These are phyloP conservation scores for Tuber brumale DNA, from an alignment of 495 filamentous ascomycete genomes.

Conservation along the genomic window DNA sequence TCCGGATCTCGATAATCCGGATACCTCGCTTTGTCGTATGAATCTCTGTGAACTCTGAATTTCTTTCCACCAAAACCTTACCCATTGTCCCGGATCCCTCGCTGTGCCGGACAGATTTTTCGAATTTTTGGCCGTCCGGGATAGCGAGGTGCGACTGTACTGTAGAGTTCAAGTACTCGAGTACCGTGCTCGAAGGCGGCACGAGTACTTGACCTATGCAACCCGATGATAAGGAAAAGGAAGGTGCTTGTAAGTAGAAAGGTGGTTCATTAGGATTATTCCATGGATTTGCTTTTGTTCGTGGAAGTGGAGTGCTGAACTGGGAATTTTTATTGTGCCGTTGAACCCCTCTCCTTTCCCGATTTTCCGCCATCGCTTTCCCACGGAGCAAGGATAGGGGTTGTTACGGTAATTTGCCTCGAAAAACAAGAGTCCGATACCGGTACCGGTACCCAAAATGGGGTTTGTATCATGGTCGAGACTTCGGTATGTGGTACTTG, in stretches of 20 bases:
- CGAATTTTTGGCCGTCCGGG: no score
- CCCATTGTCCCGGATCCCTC: no score
- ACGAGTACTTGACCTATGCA: background rate
- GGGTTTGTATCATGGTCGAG: background rate
- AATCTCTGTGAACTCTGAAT: no score
- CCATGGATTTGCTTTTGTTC: background rate
- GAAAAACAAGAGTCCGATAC: background rate
- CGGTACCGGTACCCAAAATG: no score
- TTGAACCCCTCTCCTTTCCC: background rate
- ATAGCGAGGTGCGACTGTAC: no score
- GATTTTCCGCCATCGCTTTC: background rate
- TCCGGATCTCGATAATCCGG: no score
- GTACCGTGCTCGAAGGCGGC: no score
- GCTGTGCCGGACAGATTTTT: no score
- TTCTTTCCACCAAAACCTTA: no score
- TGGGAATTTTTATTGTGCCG: background rate
- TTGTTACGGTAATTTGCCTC: background rate
- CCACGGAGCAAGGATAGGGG: background rate
- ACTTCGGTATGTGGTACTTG: background rate
- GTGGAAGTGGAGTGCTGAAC: background rate
- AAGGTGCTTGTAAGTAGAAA: background rate
- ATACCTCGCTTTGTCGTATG: no score
- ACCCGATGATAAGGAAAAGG: background rate
- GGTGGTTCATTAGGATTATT: background rate
- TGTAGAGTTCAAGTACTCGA: no score